Evolutionary conservation across 2,329 filamentous ascomycete species (phyloP).

Genomic region (Pseudogymnoascus destructans): DNA sequence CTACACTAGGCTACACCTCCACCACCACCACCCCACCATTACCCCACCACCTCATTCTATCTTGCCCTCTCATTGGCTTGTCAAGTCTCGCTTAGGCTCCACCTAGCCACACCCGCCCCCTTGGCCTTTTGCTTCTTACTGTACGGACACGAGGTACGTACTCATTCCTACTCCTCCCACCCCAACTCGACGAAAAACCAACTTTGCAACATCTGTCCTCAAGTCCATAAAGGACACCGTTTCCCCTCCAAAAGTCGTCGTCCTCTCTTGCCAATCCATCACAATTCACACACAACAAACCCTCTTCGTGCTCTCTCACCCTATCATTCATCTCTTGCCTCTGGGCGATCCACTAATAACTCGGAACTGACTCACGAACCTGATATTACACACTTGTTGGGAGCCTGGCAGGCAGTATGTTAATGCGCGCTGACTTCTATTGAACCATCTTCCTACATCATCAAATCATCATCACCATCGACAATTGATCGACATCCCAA

Average conservation of each 20-base stretch:
- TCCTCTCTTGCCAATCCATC: neutral
- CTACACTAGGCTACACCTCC: too few species aligned
- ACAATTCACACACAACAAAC: neutral
- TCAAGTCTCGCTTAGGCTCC: neutral
- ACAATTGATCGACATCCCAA: neutral
- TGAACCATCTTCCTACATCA: neutral
- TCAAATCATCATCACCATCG: neutral
- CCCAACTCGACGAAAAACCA: neutral
- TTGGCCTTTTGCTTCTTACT: neutral
- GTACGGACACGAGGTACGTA: neutral
- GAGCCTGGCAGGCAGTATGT: slow-evolving; percentile 1
- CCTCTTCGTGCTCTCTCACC: neutral
- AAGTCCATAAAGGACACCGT: neutral
- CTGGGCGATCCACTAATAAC: neutral
- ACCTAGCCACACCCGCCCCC: neutral
- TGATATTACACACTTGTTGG: neutral
- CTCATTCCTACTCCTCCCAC: neutral
- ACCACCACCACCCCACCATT: too few species aligned
- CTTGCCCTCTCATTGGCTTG: neutral
- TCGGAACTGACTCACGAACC: neutral
- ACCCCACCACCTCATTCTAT: neutral
- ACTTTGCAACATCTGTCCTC: neutral
- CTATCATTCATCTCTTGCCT: neutral
- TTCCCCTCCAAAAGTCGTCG: neutral
- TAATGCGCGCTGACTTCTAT: neutral